Percentiles rank a stretch among this genome's conserved stretches.
phyloP scores from a whole-genome alignment of 805 yeast species.

The Monosporozyma aerobia region DNA sequence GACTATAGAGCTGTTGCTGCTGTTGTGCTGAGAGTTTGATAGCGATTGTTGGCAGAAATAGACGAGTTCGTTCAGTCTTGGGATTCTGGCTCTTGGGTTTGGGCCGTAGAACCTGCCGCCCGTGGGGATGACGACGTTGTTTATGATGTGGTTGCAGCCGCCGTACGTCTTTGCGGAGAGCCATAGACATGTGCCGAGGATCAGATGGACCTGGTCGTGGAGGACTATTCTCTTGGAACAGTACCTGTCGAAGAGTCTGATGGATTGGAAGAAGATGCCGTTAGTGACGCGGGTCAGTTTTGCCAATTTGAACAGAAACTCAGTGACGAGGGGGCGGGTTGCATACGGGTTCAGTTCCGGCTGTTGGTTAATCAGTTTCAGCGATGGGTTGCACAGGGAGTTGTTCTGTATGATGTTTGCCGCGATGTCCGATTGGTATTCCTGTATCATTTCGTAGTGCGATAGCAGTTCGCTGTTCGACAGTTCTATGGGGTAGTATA shows the following conservation, averaged over 20 bases:
- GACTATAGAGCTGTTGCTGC: constrained; percentile 32
- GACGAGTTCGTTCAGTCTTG: constrained; percentile 62
- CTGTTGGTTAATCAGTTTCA: constrained; percentile 68
- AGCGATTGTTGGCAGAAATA: constrained; percentile 47
- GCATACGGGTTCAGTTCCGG: constrained; percentile 73
- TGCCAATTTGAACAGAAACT: constrained; percentile 63
- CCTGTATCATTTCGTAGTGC: constrained; percentile 39
- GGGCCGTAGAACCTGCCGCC: constrained; percentile 62
- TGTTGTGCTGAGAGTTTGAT: not conserved
- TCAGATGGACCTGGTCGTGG: constrained; percentile 79
- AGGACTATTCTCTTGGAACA: constrained; percentile 80
- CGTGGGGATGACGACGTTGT: constrained; percentile 37
- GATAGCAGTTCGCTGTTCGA: constrained; percentile 40
- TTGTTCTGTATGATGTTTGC: constrained; percentile 31
- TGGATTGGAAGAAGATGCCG: constrained; percentile 57
- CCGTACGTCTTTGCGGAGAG: constrained; percentile 79
- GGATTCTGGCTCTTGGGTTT: constrained; percentile 66
- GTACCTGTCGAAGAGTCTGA: constrained; percentile 79
- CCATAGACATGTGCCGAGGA: constrained; percentile 90
- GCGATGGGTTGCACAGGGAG: constrained; percentile 40
- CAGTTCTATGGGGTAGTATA: constrained; percentile 42
- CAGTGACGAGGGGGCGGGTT: constrained; percentile 61
- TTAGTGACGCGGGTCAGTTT: constrained; percentile 56
- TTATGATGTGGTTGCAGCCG: constrained; percentile 60
- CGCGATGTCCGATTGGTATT: constrained; percentile 46